Percentiles rank a stretch among this genome's conserved stretches.
phyloP scores from a whole-genome alignment of 148 eudicot genomes.

The Fagopyrum tataricum region DNA sequence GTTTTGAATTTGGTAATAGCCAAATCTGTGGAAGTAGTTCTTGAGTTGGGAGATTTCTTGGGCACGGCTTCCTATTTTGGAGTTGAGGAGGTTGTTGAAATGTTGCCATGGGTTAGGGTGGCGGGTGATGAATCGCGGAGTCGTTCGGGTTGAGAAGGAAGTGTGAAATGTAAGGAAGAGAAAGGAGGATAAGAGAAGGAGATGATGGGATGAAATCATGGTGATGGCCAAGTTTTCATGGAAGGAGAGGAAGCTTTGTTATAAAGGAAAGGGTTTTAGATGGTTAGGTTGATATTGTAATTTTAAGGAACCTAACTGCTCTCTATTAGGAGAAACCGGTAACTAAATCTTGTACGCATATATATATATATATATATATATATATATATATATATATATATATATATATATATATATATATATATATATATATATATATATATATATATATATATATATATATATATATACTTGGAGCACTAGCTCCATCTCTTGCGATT shows the following conservation, averaged over 20 bases:
- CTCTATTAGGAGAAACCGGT: not conserved
- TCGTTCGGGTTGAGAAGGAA: not conserved
- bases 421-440: not conserved
- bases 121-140: not conserved
- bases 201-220: not conserved
- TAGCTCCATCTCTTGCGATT: not conserved
- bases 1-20: not conserved
- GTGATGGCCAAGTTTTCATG: not conserved
- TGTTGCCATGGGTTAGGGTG: slow-evolving; percentile 1
- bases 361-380: not conserved
- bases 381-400: not conserved
- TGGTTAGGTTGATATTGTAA: not conserved
- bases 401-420: not conserved
- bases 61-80: not conserved
- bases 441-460: not conserved
- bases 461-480: not conserved
- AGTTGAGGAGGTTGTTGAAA: slow-evolving; percentile 3
- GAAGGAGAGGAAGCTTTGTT: not conserved
- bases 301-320: not conserved
- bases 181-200: not conserved
- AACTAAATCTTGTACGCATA: not conserved
- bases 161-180: not conserved
- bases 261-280: not conserved
- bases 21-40: slow-evolving; percentile 14
- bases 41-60: slow-evolving; percentile 14